Base-by-base conservation (phyloP, 2,329 filamentous ascomycete genomes). In the Colletotrichum tabaci region DNA sequence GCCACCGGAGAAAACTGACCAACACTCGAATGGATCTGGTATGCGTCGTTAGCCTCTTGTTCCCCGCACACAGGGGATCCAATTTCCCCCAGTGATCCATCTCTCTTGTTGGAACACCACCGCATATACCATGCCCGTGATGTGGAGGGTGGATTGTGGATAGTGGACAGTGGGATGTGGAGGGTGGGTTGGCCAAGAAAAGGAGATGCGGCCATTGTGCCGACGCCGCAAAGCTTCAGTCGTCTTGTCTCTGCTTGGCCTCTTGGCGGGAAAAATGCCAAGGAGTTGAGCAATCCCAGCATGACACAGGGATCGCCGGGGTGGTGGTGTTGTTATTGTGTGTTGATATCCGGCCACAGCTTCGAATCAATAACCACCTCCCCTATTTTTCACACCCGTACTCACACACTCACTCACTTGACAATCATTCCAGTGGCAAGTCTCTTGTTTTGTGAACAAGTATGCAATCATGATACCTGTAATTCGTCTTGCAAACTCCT, bases 171-270 rank as follows among this genome's bases (percentile, higher is more conserved):
- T 62, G 57, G 64, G 40, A 68, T 63, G 58, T 68, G 57, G 58
- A 66, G n/a, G 13, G 55, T 21, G 35, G 68, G 35, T 8, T 49
- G 46, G 68, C 58, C 65, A 71, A 64, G 65, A 68, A 67, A 68
- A 8, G 13, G 40, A 23, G 23, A 52, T 67, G 57, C 62, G 40
- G 38, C 63, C 35, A 46, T 49, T 26, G 42, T 55, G 38, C 65
- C 40, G 46, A 60, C 57, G 58, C 68, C 65, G 46, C 58, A 71
- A 71, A 71, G 68, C 64, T 71, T 71, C 52, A 44, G 35, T 68
- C 21, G 21, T 35, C 47, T 67, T 40, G 58, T 26, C 58, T 40
- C 35, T 40, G n/a, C 44, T 62, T 71, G 47, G 56, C 23, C 30
- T 18, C 64, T 62, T 58, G 58, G 58, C 38, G 26, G 16, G 7